phyloP scores from a whole-genome alignment of 148 eudicot genomes.

The Cornus kousa region DNA sequence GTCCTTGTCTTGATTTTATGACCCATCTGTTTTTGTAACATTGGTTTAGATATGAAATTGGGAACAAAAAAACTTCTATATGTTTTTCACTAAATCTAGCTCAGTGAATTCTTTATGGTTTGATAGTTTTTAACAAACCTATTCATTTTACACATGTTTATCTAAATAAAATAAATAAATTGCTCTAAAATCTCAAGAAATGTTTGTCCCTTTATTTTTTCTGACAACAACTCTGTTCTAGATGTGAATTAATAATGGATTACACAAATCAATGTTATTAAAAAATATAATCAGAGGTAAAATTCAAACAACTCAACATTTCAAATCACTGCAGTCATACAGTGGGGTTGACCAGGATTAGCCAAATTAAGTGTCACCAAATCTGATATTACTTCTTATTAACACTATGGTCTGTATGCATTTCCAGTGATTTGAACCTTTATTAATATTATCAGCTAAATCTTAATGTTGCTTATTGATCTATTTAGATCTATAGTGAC shows the following conservation, averaged over 20 bases:
- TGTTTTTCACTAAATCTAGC: background rate
- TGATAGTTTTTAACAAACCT: constrained; percentile 1
- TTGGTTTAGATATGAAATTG: background rate
- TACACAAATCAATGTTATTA: background rate
- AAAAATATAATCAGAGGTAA: background rate
- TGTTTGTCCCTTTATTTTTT: background rate
- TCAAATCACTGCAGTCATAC: background rate
- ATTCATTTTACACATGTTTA: background rate
- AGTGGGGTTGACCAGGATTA: background rate
- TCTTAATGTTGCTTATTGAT: background rate
- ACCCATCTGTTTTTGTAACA: background rate
- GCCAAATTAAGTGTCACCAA: background rate
- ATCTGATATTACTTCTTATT: no score
- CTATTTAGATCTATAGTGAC: constrained; percentile 69
- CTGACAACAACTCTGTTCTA: background rate
- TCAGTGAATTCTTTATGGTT: background rate
- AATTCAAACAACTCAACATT: background rate
- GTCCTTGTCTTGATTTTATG: background rate
- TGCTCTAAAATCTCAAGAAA: background rate
- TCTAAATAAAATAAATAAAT: background rate
- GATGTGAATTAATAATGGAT: background rate
- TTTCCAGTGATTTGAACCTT: background rate
- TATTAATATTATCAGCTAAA: background rate
- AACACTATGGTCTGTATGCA: background rate
- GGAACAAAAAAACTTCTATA: background rate